Base-by-base conservation (phyloP, 73 alveolate species). In the Blepharisma japonicum region DNA sequence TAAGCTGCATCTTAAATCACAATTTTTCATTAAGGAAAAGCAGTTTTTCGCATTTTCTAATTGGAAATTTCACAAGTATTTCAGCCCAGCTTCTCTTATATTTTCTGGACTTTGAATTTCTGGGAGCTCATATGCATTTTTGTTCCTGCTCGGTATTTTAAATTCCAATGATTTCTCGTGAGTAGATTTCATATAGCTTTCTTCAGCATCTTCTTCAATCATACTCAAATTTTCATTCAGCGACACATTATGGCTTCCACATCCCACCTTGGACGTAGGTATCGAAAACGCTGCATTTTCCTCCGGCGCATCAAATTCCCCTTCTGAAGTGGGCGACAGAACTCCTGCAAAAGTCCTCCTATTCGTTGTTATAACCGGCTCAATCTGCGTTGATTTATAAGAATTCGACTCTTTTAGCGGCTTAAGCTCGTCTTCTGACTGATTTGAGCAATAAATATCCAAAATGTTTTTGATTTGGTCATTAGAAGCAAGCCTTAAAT, bases 61-160 rank as follows among this genome's bases (percentile, higher is more conserved):
- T 38, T 86, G 66, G 70, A 86, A 81, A 68, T 86, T 86, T 86
- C 92, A 86, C n/a, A 78, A 55, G 14, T 49, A 27, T 45, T 72
- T 81, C 6, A 86, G 71, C 18, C 87, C 92, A 45, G 25, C 46
- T 9, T 39, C n/a, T 9, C 66, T 23, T 38, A 70, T 45, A 11
- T 8, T n/a, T 18, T 70, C 66, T 38, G 25, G 70, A 2, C 32
- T 47, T 45, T n/a, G 80, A 5, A 54, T 9, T 7, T n/a, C 70
- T 9, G 56, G 66, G 66, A 45, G 66, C 2, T 18, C 25, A 70
- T 38, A 39, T 48, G 79, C 32, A 70, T n/a, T 14, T 9, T 48
- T 47, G 23, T 6, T 2, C 4, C 76, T 7, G 11, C 20, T 38
- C 2, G 32, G 11, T 45, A 72, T 70, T 70, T 21, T n/a, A 7